Evolutionary conservation across 768 basidiomycete genomes (phyloP), one percentile per base, ranked within the genome.

Genomic region (Mycena sanguinolenta): DNA sequence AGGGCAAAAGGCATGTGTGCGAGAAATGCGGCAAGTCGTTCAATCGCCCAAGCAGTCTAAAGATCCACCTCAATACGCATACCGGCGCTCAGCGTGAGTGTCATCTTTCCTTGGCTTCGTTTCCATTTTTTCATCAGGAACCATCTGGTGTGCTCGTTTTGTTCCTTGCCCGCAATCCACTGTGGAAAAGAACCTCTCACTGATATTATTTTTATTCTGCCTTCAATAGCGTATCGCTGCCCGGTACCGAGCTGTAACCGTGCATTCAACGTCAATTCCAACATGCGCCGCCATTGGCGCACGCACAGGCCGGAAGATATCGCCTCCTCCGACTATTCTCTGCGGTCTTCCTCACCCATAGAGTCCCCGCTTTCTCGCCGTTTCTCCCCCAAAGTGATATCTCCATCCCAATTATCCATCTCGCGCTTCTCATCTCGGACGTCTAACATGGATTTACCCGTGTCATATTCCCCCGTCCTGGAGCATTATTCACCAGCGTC

Each of bases 191-290:
- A 46, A 8, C n/a, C 7, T n/a, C 21, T n/a, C 12, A 12, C 44
- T 46, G 21, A 46, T 17, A 23, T 19, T n/a, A 21, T 92, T 52
- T 16, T n/a, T 12, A 39, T 39, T 25, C 39, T 4, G 17, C 32
- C 25, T n/a, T n/a, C n/a, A n/a, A 42, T 49, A 68, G 94, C 92
- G 23, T 93, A 91, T 81, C 84, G 87, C 46, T 95, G 93, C 74
- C 91, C 92, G 7, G 91, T 84, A 84, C 91, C 90, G 6, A 86
- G 89, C 49, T 94, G 93, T 76, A 90, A 90, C 39, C 86, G 92
- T 36, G 88, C 91, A 67, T 95, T 95, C 81, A 94, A 93, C 72
- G 94, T 94, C 58, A 93, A 93, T 76, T 93, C 92, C 0, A 95
- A 95, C 77, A 94, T 94, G 93, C 87, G 93, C 36, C 84, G 93